Conservation (phyloP, 345 rosid genomes). For the Rhizophora apiculata region DNA sequence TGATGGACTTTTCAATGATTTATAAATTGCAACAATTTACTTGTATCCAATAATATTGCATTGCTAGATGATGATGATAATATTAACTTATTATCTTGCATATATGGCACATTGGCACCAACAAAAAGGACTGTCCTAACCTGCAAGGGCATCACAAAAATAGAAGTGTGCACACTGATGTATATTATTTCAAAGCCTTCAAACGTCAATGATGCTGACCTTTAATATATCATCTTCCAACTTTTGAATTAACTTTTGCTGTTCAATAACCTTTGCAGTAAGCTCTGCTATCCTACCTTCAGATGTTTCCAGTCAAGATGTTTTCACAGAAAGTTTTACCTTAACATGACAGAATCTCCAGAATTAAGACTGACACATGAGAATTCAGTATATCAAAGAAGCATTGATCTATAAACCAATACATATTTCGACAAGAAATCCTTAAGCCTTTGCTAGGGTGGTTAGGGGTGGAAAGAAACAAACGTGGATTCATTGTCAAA, state of each 20-base stretch:
- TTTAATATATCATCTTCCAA: conserved; percentile 93
- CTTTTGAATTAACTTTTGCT: conserved; percentile 81
- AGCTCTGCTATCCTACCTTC: conserved; percentile 73
- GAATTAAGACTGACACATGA: not conserved
- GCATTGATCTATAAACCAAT: not conserved
- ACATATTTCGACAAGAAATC: not conserved
- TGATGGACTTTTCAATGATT: not conserved
- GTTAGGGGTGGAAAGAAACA: too few species aligned
- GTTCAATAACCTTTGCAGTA: conserved; percentile 66
- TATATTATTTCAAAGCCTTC: not conserved
- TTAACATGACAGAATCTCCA: conserved; percentile 26
- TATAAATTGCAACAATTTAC: not conserved
- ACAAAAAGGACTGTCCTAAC: not conserved
- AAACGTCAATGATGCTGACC: conserved; percentile 42
- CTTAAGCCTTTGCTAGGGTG: too few species aligned
- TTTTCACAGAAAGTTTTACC: conserved; percentile 83
- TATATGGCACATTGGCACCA: not conserved
- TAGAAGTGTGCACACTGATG: too few species aligned
- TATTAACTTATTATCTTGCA: not conserved
- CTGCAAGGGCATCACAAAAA: too few species aligned
- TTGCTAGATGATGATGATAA: not conserved
- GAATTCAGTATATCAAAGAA: not conserved
- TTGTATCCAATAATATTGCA: not conserved
- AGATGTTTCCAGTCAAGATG: conserved; percentile 65
- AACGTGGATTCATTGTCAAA: too few species aligned